These are phyloP conservation scores for Ustulina deusta DNA, from an alignment of 2,329 filamentous ascomycete genomes.

Conservation along the genomic window DNA sequence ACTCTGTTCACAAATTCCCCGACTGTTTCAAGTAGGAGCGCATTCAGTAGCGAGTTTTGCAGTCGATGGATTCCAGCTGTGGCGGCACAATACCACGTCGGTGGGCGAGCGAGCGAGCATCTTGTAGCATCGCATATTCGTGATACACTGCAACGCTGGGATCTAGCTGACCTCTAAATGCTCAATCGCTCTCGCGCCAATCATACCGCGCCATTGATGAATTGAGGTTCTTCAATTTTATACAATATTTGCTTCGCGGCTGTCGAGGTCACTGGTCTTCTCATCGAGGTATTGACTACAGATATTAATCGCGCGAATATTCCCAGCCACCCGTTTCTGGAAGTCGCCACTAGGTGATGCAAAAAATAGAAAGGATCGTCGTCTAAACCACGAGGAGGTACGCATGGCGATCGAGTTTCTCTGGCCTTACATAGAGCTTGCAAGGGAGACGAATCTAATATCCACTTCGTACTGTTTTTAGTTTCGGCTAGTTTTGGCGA, in stretches of 20 bases:
- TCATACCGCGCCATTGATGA: neutral
- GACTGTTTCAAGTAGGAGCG: slow-evolving; percentile 33
- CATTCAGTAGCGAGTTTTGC: slow-evolving; percentile 26
- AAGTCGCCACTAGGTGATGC: slow-evolving; percentile 7
- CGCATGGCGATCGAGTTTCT: slow-evolving; percentile 32
- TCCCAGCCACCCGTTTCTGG: slow-evolving; percentile 7
- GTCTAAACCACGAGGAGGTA: slow-evolving; percentile 28
- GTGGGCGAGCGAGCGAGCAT: slow-evolving; percentile 1
- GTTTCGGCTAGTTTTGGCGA: slow-evolving; percentile 28
- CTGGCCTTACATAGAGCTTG: slow-evolving; percentile 8
- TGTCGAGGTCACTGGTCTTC: neutral
- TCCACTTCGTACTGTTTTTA: slow-evolving; percentile 31
- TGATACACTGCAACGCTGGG: slow-evolving; percentile 27
- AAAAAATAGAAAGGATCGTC: slow-evolving; percentile 35
- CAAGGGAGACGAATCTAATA: slow-evolving; percentile 11
- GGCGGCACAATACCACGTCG: slow-evolving; percentile 33
- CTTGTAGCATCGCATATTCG: slow-evolving; percentile 21
- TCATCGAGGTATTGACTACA: neutral
- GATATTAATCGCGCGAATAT: neutral
- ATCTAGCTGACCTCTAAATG: slow-evolving; percentile 9
- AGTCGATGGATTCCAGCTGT: slow-evolving; percentile 30
- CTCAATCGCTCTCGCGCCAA: neutral
- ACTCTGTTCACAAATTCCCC: slow-evolving; percentile 11
- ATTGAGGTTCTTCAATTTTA: slow-evolving; percentile 2
- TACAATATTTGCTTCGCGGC: neutral